Conservation (phyloP, 129 eudicot species). For the Flaveria ramosissima region DNA sequence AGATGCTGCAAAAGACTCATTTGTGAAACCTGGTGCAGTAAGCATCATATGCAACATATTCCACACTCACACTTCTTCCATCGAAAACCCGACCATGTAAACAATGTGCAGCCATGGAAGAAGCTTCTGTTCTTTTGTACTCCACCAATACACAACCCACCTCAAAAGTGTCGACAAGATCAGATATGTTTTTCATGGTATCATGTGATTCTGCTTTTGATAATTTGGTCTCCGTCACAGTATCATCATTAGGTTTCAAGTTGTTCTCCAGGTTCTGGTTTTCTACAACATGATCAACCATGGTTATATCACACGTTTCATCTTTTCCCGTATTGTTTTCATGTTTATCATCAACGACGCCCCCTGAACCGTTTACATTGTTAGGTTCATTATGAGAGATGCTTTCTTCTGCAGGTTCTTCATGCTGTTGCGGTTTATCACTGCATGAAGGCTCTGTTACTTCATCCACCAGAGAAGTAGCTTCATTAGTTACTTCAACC, state of each 20-base stretch:
- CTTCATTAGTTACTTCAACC: slow-evolving; percentile 21
- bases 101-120: slow-evolving; percentile 87
- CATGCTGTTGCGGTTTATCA: slow-evolving; percentile 35
- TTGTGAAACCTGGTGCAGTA: slow-evolving; percentile 54
- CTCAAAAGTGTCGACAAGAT: slow-evolving; percentile 44
- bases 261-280: slow-evolving; percentile 27
- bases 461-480: slow-evolving; percentile 19
- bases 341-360: slow-evolving; percentile 29
- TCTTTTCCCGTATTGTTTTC: slow-evolving; percentile 33
- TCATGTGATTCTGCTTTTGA: slow-evolving; percentile 24
- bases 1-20: slow-evolving; percentile 19
- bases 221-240: slow-evolving; percentile 27
- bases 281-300: slow-evolving; percentile 30
- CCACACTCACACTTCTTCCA: slow-evolving; percentile 65
- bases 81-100: slow-evolving; percentile 87
- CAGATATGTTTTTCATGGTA: slow-evolving; percentile 10
- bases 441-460: slow-evolving; percentile 6
- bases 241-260: slow-evolving; percentile 1
- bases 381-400: slow-evolving; percentile 26
- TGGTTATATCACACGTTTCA: slow-evolving; percentile 33
- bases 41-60: slow-evolving; percentile 52
- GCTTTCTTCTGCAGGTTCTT: slow-evolving; percentile 22
- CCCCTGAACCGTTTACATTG: slow-evolving; percentile 24
- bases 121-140: slow-evolving; percentile 77
- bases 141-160: slow-evolving; percentile 84